Percentiles rank a stretch among this genome's conserved stretches.
These are phyloP conservation scores for Aegle marmelos DNA, from an alignment of 345 rosid species.

Conservation along the genomic window DNA sequence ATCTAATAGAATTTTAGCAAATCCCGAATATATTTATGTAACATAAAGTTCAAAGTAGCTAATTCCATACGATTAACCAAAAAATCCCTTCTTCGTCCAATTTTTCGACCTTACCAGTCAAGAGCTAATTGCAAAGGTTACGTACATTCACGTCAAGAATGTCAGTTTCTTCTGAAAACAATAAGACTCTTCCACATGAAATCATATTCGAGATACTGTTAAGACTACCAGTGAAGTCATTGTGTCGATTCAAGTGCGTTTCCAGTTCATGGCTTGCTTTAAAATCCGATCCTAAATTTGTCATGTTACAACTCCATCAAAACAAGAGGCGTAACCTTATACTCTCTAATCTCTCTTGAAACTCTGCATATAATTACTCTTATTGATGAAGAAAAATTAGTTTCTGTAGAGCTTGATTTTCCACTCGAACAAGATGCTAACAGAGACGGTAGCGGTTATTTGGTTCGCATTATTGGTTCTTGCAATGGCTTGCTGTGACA, in stretches of 20 bases:
- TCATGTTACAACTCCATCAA: neutral
- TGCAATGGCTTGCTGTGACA: neutral
- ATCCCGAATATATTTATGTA: too few species aligned
- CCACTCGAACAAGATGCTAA: neutral
- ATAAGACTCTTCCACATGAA: neutral
- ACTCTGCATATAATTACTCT: neutral
- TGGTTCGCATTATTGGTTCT: neutral
- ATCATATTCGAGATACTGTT: neutral
- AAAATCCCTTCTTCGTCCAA: too few species aligned
- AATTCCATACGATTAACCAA: too few species aligned
- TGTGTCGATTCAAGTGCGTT: neutral
- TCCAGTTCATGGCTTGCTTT: neutral
- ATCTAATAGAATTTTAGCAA: too few species aligned
- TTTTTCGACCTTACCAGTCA: too few species aligned
- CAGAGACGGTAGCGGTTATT: neutral
- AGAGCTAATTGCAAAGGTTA: too few species aligned
- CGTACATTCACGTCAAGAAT: too few species aligned
- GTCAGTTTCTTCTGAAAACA: neutral
- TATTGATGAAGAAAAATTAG: neutral
- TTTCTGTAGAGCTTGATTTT: neutral
- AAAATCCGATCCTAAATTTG: neutral
- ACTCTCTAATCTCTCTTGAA: neutral
- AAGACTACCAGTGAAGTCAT: neutral
- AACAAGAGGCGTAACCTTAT: neutral
- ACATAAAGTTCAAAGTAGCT: too few species aligned